Percentiles rank a stretch among this genome's conserved stretches.
Conservation (phyloP, 352 stramenopile species). For the Phytophthora hibernalis region DNA sequence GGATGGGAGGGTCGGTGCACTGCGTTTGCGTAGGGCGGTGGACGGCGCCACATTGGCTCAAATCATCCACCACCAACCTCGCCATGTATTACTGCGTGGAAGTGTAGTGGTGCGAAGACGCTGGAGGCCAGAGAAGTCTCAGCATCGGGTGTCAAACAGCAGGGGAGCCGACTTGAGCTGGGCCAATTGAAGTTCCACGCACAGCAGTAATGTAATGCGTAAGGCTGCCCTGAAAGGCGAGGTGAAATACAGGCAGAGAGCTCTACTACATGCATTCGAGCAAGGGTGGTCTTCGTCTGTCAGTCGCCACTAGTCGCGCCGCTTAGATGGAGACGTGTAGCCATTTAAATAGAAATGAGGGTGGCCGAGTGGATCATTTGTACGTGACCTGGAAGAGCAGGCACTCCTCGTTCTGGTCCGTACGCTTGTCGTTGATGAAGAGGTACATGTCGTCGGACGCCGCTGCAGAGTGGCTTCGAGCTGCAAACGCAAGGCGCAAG, state of each 20-base stretch:
- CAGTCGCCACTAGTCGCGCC: conserved; percentile 6
- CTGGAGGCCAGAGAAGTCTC: neutral
- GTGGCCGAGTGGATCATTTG: too few relatives aligned
- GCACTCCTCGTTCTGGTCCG: conserved; percentile 94
- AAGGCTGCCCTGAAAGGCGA: neutral
- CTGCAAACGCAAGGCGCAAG: conserved; percentile 58
- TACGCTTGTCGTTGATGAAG: conserved; percentile 93
- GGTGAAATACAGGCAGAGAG: neutral
- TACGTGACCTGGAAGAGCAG: conserved; percentile 89
- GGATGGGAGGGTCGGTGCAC: conserved; percentile 16
- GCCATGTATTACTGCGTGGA: too few relatives aligned
- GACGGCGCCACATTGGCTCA: conserved; percentile 17
- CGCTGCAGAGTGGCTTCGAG: conserved; percentile 16
- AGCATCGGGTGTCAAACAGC: conserved; percentile 6
- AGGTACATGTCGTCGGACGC: conserved; percentile 72
- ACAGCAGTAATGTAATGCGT: neutral
- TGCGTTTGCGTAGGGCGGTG: conserved; percentile 8
- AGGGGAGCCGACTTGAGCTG: conserved; percentile 11
- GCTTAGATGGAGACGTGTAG: conserved; percentile 19
- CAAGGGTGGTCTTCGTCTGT: conserved; percentile 11
- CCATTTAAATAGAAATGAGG: too few relatives aligned
- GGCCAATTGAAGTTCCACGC: conserved; percentile 17
- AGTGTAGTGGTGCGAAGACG: too few relatives aligned
- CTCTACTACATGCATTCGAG: too few relatives aligned
- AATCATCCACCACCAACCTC: neutral